Percentiles rank a stretch among this genome's conserved stretches.
These are phyloP conservation scores for Pleurotus tuoliensis DNA, from an alignment of 768 basidiomycete genomes.

Conservation along the genomic window DNA sequence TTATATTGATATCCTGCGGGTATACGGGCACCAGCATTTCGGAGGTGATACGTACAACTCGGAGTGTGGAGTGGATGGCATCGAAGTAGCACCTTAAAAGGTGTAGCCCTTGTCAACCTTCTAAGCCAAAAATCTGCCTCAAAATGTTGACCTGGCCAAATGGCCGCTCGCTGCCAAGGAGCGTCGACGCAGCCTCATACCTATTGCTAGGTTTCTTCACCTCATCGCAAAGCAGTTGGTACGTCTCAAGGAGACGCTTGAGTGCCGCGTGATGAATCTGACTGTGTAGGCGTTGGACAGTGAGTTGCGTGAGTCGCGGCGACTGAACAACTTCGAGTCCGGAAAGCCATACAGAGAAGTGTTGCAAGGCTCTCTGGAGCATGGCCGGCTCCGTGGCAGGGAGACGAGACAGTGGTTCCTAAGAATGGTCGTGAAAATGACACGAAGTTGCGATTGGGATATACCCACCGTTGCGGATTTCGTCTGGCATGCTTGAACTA, in stretches of 20 bases:
- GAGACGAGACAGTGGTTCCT: constrained; percentile 74
- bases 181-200: constrained; percentile 89
- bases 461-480: constrained; percentile 31
- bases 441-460: neutral
- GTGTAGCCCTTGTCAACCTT: constrained; percentile 21
- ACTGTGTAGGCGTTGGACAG: constrained; percentile 58
- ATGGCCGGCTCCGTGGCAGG: constrained; percentile 61
- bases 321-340: constrained; percentile 77
- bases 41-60: too few species aligned
- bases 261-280: constrained; percentile 78
- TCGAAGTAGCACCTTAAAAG: too few species aligned
- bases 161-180: constrained; percentile 79
- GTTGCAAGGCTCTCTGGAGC: constrained; percentile 57
- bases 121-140: constrained; percentile 75
- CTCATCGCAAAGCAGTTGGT: constrained; percentile 69
- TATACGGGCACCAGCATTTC: too few species aligned
- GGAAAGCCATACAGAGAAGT: constrained; percentile 85
- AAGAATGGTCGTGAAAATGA: neutral
- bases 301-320: constrained; percentile 71
- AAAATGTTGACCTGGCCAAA: constrained; percentile 75
- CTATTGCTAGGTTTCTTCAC: constrained; percentile 71
- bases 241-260: constrained; percentile 61
- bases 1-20: too few species aligned
- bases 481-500: constrained; percentile 37
- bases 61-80: too few species aligned